Evolutionary conservation across 768 basidiomycete species (phyloP), one percentile per base, ranked within the genome.

Genomic region (Tremella yokohamensis): DNA sequence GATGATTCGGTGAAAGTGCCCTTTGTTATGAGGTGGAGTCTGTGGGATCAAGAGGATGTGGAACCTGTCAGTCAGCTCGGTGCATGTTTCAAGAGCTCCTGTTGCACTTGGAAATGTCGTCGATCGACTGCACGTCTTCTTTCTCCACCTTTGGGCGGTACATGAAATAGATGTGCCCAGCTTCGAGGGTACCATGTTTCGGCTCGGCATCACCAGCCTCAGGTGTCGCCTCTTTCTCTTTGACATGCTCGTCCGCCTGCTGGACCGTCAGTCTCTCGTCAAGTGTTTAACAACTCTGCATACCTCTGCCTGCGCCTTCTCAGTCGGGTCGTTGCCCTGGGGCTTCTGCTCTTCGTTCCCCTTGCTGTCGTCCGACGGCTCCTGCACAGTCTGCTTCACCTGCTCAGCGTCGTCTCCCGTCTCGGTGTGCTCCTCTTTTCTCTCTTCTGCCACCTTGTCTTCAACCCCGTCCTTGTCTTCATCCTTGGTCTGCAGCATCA

Each of bases 111-210:
- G 69, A 70, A 15, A 70, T 56, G 50, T 73, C 72, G 51, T 73
- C 72, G 19, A 73, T 54, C 0, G 58, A 59, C 12, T 70, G 61
- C 3, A 63, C 61, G 44, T 73, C 72, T 3, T 61, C 61, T 18
- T 51, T 57, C 16, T 73, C 72, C 42, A 73, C 62, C 48, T 73
- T 73, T 6, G 72, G 72, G n/a, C 72, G 58, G 55, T 73, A 73
- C 16, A 73, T 57, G 56, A 73, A 73, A 55, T 73, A 70, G 54
- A 73, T 69, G 52, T 73, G 72, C 8, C 72, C 72, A 3, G 56
- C 55, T 49, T 73, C 72, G 38, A 73, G 69, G 4, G 72, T 73
- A 19, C 72, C 72, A 64, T 73, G 72, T 25, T 63, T 63, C 9
- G 69, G 72, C 40, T 70, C 66, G 13, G 64, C 60, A 9, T 61